Conservation (phyloP, 306 rosid genomes). For the Dalbergia cultrata region DNA sequence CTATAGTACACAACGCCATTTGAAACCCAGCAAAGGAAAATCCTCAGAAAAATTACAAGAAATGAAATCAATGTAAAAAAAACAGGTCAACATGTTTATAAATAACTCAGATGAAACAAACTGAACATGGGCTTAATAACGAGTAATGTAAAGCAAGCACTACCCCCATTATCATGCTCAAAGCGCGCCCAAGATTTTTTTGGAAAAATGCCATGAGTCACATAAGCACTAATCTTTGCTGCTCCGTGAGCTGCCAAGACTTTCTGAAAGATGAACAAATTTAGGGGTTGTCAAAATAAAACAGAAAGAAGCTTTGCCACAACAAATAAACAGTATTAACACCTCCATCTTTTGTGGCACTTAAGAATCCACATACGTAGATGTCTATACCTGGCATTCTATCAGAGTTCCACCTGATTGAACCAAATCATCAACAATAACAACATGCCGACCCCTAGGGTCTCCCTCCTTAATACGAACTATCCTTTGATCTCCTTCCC, state of each 20-base stretch:
- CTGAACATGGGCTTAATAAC: conserved; percentile 10
- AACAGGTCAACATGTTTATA: conserved; percentile 21
- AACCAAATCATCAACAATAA: conserved; percentile 98
- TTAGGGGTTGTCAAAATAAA: conserved; percentile 16
- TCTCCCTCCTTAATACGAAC: conserved; percentile 97
- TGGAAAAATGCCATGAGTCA: conserved; percentile 97
- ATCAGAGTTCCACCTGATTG: conserved; percentile 97
- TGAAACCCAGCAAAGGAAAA: conserved; percentile 3
- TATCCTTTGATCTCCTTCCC: conserved; percentile 93
- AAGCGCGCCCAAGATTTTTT: conserved; percentile 94
- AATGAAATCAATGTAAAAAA: conserved; percentile 29
- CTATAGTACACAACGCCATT: background rate
- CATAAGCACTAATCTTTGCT: conserved; percentile 90
- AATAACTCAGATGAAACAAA: conserved; percentile 31
- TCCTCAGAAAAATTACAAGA: background rate
- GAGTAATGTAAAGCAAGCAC: conserved; percentile 39
- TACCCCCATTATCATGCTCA: conserved; percentile 80
- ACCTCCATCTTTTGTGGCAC: conserved; percentile 5
- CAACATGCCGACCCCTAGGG: conserved; percentile 84
- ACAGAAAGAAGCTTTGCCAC: conserved; percentile 10
- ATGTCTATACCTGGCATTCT: conserved; percentile 88
- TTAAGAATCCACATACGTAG: conserved; percentile 10
- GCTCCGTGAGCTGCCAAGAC: conserved; percentile 94
- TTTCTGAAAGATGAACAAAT: conserved; percentile 66
- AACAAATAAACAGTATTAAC: conserved; percentile 20